Conservation (phyloP, 192 early-diverging fungal species). For the Paraglomus occultum region DNA sequence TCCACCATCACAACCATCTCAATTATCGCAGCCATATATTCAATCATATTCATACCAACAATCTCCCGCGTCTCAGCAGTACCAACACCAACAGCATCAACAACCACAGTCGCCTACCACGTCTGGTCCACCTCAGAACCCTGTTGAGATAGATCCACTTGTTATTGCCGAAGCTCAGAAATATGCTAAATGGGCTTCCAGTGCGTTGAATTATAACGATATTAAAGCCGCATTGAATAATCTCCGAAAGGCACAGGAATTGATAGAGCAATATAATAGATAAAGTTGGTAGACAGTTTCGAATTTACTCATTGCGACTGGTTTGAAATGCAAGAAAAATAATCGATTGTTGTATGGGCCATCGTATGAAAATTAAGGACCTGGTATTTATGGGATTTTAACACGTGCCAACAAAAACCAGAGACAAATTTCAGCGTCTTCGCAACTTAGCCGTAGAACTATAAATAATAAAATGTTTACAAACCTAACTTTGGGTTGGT, state of each 20-base stretch:
- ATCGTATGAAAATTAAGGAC: too few relatives aligned
- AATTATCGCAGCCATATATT: background rate
- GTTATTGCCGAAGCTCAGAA: slow-evolving; percentile 77
- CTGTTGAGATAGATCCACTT: slow-evolving; percentile 44
- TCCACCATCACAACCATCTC: background rate
- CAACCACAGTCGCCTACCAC: slow-evolving; percentile 30
- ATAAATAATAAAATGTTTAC: too few relatives aligned
- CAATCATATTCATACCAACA: slow-evolving; percentile 31
- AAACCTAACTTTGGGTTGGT: too few relatives aligned
- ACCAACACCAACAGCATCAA: slow-evolving; percentile 24
- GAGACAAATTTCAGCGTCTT: too few relatives aligned
- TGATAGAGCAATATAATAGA: slow-evolving; percentile 23
- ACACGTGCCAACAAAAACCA: too few relatives aligned
- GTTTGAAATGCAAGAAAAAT: too few relatives aligned
- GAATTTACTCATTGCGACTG: too few relatives aligned
- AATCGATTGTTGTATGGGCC: too few relatives aligned
- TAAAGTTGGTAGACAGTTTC: background rate
- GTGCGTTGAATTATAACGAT: slow-evolving; percentile 94
- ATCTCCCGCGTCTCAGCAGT: background rate
- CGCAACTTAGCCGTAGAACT: too few relatives aligned
- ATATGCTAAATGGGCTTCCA: slow-evolving; percentile 87
- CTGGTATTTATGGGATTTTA: too few relatives aligned
- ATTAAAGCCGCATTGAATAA: slow-evolving; percentile 80
- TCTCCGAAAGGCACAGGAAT: slow-evolving; percentile 63
- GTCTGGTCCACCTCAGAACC: background rate